Evolutionary conservation across 192 early-diverging fungal species (phyloP).

Genomic region (Funneliformis mosseae): DNA sequence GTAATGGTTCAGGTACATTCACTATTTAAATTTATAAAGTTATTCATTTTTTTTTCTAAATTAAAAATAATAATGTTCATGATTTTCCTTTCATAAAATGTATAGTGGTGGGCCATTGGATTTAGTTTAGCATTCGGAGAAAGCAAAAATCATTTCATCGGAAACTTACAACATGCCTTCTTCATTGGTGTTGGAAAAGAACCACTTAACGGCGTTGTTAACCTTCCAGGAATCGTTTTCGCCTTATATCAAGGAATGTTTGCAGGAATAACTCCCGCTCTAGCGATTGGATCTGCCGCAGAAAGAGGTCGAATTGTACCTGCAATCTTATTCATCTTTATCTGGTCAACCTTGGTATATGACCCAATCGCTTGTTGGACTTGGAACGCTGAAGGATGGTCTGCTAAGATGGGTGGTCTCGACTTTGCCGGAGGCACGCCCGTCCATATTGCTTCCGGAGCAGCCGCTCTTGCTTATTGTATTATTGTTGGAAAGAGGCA

Average conservation of each 20-base stretch:
- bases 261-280: conserved; percentile 86
- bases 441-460: conserved; percentile 91
- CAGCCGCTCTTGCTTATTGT: conserved; percentile 84
- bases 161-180: conserved; percentile 77
- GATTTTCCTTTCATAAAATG: background rate
- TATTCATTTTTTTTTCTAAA: background rate
- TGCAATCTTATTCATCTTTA: conserved; percentile 85
- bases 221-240: conserved; percentile 53
- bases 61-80: background rate
- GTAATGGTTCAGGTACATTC: conserved; percentile 74
- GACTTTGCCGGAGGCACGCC: conserved; percentile 99
- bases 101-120: conserved; percentile 87
- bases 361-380: conserved; percentile 94
- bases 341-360: conserved; percentile 94
- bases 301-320: conserved; percentile 90
- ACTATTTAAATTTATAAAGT: conserved; percentile 44
- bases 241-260: conserved; percentile 92
- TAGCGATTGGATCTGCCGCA: conserved; percentile 89
- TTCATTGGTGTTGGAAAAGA: conserved; percentile 53
- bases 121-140: conserved; percentile 87
- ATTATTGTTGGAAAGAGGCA: conserved; percentile 82
- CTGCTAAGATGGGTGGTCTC: conserved; percentile 75
- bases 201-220: conserved; percentile 47
- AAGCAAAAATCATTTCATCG: conserved; percentile 70
- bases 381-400: conserved; percentile 88